Base-by-base conservation (phyloP, 2,329 filamentous ascomycete species). In the Aspergillus quadricinctus region DNA sequence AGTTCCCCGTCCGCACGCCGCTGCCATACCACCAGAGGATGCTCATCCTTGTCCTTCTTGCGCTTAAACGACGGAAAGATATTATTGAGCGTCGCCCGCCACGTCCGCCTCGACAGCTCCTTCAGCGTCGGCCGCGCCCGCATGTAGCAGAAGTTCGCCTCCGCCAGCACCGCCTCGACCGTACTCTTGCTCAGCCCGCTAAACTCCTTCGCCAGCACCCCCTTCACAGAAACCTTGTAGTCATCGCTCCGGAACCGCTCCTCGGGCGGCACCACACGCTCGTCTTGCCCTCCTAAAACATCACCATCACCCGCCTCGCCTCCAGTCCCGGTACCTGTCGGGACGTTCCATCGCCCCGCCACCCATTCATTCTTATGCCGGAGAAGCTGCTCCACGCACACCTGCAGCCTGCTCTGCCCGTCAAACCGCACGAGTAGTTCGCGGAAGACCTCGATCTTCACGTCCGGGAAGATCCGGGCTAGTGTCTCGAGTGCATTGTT, bases 311-410 rank as follows among this genome's bases (percentile, higher is more conserved):
- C 54, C 5, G 54, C 56, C 4, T 41, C 55, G 23, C 61, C 53
- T 37, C 56, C 49, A 10, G 59, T 54, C 27, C 48, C 23, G 23
- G 23, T 23, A 23, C 23, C 60, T n/a, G 66, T 57, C 5, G 74
- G 70, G 23, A 74, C 64, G 59, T 77, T 77, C 75, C 77, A 77
- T 49, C 78, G 67, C 4, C 77, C 78, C 19, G 72, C 74, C 8
- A 79, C 76, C 77, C 77, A 80, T 63, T 76, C 70, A 46, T 74
- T 67, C 57, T 78, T 76, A 59, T 79, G 71, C 43, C 75, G 71
- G 49, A 79, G 63, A 6, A 80, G 66, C 65, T 80, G 76, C 57
- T 79, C 77, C 8, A 77, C 75, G 53, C 75, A 78, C 31, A 80
- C 72, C 50, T 78, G 71, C 8, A 80, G 62, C 52, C 77, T 69